phyloP scores from a whole-genome alignment of 495 filamentous ascomycete species.

The Podospora conica region DNA sequence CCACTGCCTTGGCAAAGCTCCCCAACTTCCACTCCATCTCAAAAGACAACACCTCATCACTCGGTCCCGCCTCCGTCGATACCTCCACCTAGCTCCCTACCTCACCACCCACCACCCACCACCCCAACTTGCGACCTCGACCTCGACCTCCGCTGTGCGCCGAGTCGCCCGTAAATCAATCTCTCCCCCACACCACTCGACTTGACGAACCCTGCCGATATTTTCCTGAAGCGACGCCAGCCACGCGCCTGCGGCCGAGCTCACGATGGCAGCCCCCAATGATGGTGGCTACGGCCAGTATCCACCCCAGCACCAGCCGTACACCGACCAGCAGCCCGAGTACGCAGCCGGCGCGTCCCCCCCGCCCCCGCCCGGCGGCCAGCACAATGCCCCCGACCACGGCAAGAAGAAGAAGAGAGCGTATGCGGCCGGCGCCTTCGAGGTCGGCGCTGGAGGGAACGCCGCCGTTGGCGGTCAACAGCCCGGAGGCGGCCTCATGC shows the following conservation, averaged over 20 bases:
- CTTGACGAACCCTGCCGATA: not conserved
- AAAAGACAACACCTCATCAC: constrained; percentile 2
- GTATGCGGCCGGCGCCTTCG: constrained; percentile 91
- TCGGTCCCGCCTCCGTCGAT: not conserved
- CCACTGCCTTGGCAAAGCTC: constrained; percentile 8
- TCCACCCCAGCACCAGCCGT: constrained; percentile 63
- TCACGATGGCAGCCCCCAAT: constrained; percentile 50
- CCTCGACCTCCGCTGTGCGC: not conserved
- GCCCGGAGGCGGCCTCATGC: constrained; percentile 24
- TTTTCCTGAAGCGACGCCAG: not conserved
- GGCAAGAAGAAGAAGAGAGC: constrained; percentile 77
- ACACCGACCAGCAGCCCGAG: constrained; percentile 40
- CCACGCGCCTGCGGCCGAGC: constrained; percentile 9
- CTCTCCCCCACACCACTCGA: not conserved
- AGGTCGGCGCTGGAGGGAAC: constrained; percentile 87
- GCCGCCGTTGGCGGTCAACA: constrained; percentile 50
- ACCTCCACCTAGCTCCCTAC: not conserved
- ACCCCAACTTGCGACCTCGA: not conserved
- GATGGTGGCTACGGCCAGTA: constrained; percentile 50
- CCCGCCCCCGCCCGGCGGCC: constrained; percentile 31
- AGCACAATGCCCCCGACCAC: constrained; percentile 43
- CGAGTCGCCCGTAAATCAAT: not conserved
- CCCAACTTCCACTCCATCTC: constrained; percentile 9
- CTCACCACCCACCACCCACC: not conserved
- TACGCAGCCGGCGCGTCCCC: constrained; percentile 38